phyloP scores from a whole-genome alignment of 352 stramenopile genomes.

The Pythium sukuiense region DNA sequence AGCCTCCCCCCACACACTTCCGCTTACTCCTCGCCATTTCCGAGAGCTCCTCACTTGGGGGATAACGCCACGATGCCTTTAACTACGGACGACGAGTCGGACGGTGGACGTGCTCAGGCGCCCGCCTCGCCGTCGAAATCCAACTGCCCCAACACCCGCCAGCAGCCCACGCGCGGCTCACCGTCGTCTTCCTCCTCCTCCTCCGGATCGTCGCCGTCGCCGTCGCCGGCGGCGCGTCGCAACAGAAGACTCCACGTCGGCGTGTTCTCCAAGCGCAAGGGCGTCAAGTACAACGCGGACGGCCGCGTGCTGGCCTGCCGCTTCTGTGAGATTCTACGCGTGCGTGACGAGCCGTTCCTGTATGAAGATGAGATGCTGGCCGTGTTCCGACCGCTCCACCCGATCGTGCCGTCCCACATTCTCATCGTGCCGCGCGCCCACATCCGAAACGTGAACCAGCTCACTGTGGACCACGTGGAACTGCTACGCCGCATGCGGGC shows the following conservation, averaged over 20 bases:
- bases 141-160: not conserved
- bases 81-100: not conserved
- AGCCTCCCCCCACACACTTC: not conserved
- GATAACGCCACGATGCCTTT: slow-evolving; percentile 11
- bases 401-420: slow-evolving; percentile 68
- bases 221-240: not conserved
- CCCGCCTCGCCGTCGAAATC: slow-evolving; percentile 3
- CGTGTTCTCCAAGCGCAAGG: slow-evolving; percentile 46
- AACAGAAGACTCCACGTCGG: slow-evolving; percentile 21
- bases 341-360: slow-evolving; percentile 58
- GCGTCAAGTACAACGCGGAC: slow-evolving; percentile 64
- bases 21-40: not conserved
- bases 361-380: slow-evolving; percentile 78
- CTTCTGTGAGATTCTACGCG: slow-evolving; percentile 79
- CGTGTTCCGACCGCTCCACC: slow-evolving; percentile 75
- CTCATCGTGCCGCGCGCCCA: slow-evolving; percentile 79
- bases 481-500: slow-evolving; percentile 65
- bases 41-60: not conserved
- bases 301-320: slow-evolving; percentile 63
- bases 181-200: slow-evolving; percentile 14
- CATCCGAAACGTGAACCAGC: slow-evolving; percentile 77
- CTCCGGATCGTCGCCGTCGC: not conserved
- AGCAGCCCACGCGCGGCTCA: slow-evolving; percentile 6
- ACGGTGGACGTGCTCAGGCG: slow-evolving; percentile 14
- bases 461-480: slow-evolving; percentile 45